Evolutionary conservation across 2,329 filamentous ascomycete genomes (phyloP), one percentile per base, ranked within the genome.

Genomic region (Pseudocercospora macadamiae): DNA sequence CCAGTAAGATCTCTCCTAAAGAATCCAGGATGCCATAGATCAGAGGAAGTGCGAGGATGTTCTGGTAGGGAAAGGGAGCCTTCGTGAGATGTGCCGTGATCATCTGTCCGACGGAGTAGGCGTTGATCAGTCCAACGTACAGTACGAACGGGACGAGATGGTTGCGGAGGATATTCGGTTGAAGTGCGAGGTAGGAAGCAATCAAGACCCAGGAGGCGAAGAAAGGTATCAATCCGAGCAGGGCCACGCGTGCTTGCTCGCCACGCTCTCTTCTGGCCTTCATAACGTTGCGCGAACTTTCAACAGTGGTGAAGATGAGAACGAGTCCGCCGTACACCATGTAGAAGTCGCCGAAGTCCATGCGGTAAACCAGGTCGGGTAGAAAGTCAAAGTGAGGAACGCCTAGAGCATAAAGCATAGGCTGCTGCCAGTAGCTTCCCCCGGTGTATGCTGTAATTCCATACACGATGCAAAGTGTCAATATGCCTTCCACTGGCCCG

Each of bases 31-130:
- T 89, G 57, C 88, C 93, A 66, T 86, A 87, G 26, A 86, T 83
- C 19, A 99, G 82, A 0, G 93, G 93, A 19, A 93, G 75, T 39
- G 88, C 83, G 48, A 97, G 81, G 16, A 97, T 85, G 75, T 97
- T 97, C 76, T 87, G 87, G 81, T 93, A 96, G 4, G 95, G 95
- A 79, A 97, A 99, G 10, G 84, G 83, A 39, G 90, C 84, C 76
- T 93, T 90, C 60, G 93, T 91, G 18, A 99, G 82, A 76, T 99
- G 95, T 0, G 93, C 93, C 39, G 91, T 91, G 76, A 97, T 97
- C 80, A 97, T 97, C 74, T 92, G 89, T 6, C 93, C 93, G 56
- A 97, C 93, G 37, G 63, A 64, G 79, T 97, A 97, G 61, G 95
- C 93, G 73, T 97, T 97, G 72, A 96, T 83, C 57, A 97, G 80